Base-by-base conservation (phyloP, 352 stramenopile species). In the Phytophthora boehmeriae region DNA sequence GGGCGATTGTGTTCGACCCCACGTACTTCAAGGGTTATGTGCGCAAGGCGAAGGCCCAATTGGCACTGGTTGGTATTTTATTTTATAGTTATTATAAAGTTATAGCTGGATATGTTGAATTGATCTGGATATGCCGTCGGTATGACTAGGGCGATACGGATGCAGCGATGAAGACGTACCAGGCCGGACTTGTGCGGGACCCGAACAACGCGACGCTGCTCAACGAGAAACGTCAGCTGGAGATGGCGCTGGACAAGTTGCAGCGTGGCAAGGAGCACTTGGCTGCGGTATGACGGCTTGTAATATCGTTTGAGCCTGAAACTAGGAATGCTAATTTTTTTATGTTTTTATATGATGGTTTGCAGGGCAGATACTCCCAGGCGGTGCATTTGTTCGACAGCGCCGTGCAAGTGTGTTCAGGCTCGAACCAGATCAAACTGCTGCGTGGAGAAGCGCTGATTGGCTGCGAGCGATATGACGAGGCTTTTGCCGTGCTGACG, bases 1-100 rank as follows among this genome's bases (percentile, higher is more conserved):
- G 73, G 34, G 90, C 92, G 25, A 88, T 98, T 27, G 75, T 93
- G n/a, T 89, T 97, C 38, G 89, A 98, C 63, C 78, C 83, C 41
- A 84, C 80, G 17, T 97, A 93, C 57, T 86, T 95, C 38, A 98
- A 98, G 66, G 92, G 88, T 1, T 97, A 98, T 70, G 68, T 97
- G 23, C 87, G 92, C 51, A 96, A 96, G 66, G 88, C 84, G 47
- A 96, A 96, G 72, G 80, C 83, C n/a, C 85, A 93, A 55, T 68
- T 96, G 14, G 82, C 83, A 22, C 56, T 93, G 61, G 84, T 93
- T 69, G 25, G 71, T 67, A 19, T 30, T 23, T 41, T 16, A 49
- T 23, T 34, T 61, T 25, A 42, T 45, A 11, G 5, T 22, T 42
- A 28, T 47, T 41, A n/a, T 22, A 20, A 30, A 42, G 32, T 28